A percentile compares a stretch with the other conserved stretches of the same genome.
Conservation (phyloP, 2,329 filamentous ascomycete genomes). For the Neonectria ditissima region DNA sequence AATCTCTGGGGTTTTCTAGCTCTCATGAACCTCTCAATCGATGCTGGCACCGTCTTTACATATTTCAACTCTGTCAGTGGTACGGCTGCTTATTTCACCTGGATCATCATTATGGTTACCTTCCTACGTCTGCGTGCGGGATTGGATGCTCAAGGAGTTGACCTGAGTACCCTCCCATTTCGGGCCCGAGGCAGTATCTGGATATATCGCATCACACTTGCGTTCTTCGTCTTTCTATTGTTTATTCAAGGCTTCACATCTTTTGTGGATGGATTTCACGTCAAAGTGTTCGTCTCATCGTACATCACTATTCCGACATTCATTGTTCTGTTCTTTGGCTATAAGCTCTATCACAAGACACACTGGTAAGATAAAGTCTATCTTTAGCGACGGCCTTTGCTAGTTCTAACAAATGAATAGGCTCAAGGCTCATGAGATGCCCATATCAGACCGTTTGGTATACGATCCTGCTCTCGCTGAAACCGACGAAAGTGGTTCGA, state of each 20-base stretch:
- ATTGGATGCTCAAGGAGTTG: neutral
- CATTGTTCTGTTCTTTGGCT: constrained; percentile 5
- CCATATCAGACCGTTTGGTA: neutral
- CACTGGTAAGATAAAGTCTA: neutral
- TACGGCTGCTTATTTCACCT: constrained; percentile 4
- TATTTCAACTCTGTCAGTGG: constrained; percentile 12
- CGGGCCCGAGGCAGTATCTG: constrained; percentile 1
- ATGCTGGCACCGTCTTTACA: constrained; percentile 8
- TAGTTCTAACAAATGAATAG: neutral
- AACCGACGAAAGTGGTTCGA: neutral
- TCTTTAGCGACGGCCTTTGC: neutral
- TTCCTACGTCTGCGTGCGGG: constrained; percentile 1
- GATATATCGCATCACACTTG: constrained; percentile 5
- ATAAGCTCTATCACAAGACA: constrained; percentile 6
- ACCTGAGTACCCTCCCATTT: constrained; percentile 3
- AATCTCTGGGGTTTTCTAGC: neutral
- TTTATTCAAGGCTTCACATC: constrained; percentile 10
- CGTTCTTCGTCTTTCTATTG: neutral
- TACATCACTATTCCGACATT: constrained; percentile 8
- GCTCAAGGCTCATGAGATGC: neutral
- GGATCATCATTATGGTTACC: constrained; percentile 10
- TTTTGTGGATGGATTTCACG: constrained; percentile 2
- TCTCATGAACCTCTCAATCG: constrained; percentile 4
- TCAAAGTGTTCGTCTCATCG: neutral
- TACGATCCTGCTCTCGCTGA: neutral